Percentiles rank a stretch among this genome's conserved stretches.
These are phyloP conservation scores for Penicillium paradoxum DNA, from an alignment of 495 filamentous ascomycete genomes.

Conservation along the genomic window DNA sequence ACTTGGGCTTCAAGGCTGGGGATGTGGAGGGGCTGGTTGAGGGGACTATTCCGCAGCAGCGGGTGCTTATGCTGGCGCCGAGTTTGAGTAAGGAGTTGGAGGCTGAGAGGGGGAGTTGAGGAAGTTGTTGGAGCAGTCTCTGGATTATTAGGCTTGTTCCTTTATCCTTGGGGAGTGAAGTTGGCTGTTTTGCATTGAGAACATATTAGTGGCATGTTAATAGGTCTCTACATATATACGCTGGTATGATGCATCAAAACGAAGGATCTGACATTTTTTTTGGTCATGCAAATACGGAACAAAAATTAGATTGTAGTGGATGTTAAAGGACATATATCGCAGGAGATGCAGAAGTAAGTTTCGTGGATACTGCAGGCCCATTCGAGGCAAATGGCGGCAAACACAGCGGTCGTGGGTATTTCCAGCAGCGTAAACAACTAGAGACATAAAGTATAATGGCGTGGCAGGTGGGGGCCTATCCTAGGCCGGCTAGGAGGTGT, in stretches of 20 bases:
- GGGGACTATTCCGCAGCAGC: constrained; percentile 84
- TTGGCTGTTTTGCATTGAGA: neutral
- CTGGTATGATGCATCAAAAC: neutral
- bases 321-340: neutral
- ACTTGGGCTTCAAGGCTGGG: constrained; percentile 66
- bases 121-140: constrained; percentile 58
- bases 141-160: constrained; percentile 48
- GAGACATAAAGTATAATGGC: neutral
- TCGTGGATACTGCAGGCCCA: neutral
- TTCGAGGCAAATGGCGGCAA: neutral
- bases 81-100: constrained; percentile 61
- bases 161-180: neutral
- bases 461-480: neutral
- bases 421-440: neutral
- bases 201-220: neutral
- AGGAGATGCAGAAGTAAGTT: neutral
- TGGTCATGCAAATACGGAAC: neutral
- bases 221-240: neutral
- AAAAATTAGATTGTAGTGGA: neutral
- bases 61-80: constrained; percentile 89
- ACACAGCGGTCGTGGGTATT: neutral
- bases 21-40: constrained; percentile 83
- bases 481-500: neutral
- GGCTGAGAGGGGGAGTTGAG: constrained; percentile 60
- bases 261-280: neutral